These are phyloP conservation scores for Cyberlindnera meyerae DNA, from an alignment of 805 yeast genomes.

Conservation along the genomic window DNA sequence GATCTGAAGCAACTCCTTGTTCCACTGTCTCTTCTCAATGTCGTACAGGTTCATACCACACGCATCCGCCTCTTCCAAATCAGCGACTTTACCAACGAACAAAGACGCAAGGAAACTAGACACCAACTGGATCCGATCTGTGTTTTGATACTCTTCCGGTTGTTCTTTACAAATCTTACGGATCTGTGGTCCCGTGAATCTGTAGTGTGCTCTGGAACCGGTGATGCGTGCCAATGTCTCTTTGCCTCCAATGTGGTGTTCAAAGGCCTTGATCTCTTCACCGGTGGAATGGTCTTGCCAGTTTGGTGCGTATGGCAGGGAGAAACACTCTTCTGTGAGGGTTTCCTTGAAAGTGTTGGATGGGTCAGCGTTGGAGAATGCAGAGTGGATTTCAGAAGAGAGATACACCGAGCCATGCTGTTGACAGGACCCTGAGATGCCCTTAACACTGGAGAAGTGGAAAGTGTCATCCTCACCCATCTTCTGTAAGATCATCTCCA, in stretches of 20 bases:
- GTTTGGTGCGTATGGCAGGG: slow-evolving; percentile 70
- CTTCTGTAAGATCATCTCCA: slow-evolving; percentile 55
- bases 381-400: slow-evolving; percentile 43
- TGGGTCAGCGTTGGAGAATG: slow-evolving; percentile 36
- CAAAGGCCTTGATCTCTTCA: slow-evolving; percentile 58
- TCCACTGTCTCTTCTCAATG: slow-evolving; percentile 50
- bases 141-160: slow-evolving; percentile 48
- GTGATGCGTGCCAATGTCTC: slow-evolving; percentile 57
- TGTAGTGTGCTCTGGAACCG: slow-evolving; percentile 83
- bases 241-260: slow-evolving; percentile 56
- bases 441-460: slow-evolving; percentile 55
- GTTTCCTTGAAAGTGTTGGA: slow-evolving; percentile 38
- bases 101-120: slow-evolving; percentile 75
- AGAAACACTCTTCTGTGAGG: slow-evolving; percentile 46
- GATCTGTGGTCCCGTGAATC: slow-evolving; percentile 92
- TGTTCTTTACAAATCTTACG: slow-evolving; percentile 56
- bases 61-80: slow-evolving; percentile 78
- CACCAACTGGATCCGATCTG: slow-evolving; percentile 64
- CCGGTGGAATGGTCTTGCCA: slow-evolving; percentile 95
- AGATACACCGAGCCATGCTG: slow-evolving; percentile 91
- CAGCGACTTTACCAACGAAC: slow-evolving; percentile 57
- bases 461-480: slow-evolving; percentile 44
- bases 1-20: slow-evolving; percentile 48
- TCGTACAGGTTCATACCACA: slow-evolving; percentile 93
- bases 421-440: slow-evolving; percentile 82